Evolutionary conservation across 768 basidiomycete species (phyloP).

Genomic region (Trametes maxima): DNA sequence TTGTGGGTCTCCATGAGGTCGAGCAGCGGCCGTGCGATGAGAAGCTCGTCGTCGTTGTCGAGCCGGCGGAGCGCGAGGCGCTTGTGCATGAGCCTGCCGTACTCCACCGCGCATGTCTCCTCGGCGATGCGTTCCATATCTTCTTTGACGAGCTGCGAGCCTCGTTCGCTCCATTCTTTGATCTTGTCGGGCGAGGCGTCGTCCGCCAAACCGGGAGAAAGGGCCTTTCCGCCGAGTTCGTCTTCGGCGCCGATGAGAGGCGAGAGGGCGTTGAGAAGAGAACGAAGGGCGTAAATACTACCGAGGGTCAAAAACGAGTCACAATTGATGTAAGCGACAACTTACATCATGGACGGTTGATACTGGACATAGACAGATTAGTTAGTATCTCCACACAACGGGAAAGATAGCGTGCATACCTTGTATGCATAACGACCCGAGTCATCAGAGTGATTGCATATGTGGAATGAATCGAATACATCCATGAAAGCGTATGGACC

Average conservation of each 20-base stretch:
- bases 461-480: constrained; percentile 78
- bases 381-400: background rate
- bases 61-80: constrained; percentile 75
- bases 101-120: constrained; percentile 62
- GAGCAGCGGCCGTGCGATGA: constrained; percentile 69
- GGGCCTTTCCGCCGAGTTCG: constrained; percentile 50
- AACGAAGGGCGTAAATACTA: constrained; percentile 78
- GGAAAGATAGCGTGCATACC: constrained; percentile 31
- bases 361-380: constrained; percentile 39
- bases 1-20: constrained; percentile 68
- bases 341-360: constrained; percentile 80
- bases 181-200: constrained; percentile 53
- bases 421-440: constrained; percentile 77
- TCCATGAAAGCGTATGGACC: constrained; percentile 97
- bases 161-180: constrained; percentile 61
- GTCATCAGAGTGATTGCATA: constrained; percentile 90
- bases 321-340: background rate
- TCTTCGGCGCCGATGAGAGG: constrained; percentile 87
- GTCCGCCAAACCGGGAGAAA: constrained; percentile 66
- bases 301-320: background rate
- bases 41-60: constrained; percentile 58
- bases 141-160: constrained; percentile 51
- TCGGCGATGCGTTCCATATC: constrained; percentile 67
- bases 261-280: constrained; percentile 74
- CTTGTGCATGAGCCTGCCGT: constrained; percentile 72